Evolutionary conservation across 176 grass and related monocot genomes (phyloP).

Genomic region (Oryza meridionalis): DNA sequence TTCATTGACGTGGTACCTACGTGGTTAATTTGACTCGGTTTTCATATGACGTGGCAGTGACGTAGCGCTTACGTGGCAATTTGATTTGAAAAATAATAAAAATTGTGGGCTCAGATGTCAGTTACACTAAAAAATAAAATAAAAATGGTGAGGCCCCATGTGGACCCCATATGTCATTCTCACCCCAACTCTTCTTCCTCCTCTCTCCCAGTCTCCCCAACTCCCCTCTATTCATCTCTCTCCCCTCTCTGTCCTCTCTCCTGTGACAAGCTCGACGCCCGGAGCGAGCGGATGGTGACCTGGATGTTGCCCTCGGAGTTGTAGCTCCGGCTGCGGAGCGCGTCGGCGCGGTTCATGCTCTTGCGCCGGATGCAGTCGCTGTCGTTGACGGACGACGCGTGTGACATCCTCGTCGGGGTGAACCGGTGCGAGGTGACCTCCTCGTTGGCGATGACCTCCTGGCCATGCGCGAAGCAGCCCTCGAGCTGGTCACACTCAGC

Average conservation of each 20-base stretch:
- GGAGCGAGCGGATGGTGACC: slow-evolving; percentile 45
- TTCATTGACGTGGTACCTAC: too few relatives aligned
- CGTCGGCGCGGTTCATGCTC: slow-evolving; percentile 40
- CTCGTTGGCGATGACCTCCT: slow-evolving; percentile 57
- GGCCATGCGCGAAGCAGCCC: not conserved
- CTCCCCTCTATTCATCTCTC: too few relatives aligned
- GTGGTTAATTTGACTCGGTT: too few relatives aligned
- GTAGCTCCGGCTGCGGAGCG: slow-evolving; percentile 57
- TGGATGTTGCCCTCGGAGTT: slow-evolving; percentile 80
- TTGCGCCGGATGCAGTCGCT: slow-evolving; percentile 35
- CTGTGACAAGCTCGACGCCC: slow-evolving; percentile 50
- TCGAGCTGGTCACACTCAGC: slow-evolving; percentile 42
- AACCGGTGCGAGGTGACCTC: slow-evolving; percentile 87
- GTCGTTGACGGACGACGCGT: slow-evolving; percentile 54
- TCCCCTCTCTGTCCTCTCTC: slow-evolving; percentile 22
- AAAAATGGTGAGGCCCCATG: too few relatives aligned
- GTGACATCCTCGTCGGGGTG: slow-evolving; percentile 80
- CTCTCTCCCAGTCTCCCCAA: too few relatives aligned
- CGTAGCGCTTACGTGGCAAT: too few relatives aligned
- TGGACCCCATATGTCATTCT: too few relatives aligned
- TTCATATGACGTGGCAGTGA: too few relatives aligned
- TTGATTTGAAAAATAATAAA: too few relatives aligned
- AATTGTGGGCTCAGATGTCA: too few relatives aligned
- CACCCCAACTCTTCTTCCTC: too few relatives aligned
- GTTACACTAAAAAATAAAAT: too few relatives aligned